A percentile compares a stretch with the other conserved stretches of the same genome.
Evolutionary conservation across 2,329 filamentous ascomycete species (phyloP).

Genomic region (Aspergillus sclerotialis): DNA sequence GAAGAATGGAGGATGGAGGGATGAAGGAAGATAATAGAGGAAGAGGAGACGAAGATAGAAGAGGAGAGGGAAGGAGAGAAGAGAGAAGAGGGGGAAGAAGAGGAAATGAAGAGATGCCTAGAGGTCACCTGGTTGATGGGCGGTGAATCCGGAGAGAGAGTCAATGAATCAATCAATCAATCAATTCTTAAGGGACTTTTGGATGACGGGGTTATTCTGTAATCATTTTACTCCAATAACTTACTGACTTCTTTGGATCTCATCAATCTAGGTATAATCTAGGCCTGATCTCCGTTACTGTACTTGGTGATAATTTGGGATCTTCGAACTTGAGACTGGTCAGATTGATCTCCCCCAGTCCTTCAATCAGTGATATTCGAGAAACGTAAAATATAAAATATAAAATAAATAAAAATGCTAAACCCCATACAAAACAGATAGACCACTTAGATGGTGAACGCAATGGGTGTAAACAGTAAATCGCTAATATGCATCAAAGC

Average conservation of each 20-base stretch:
- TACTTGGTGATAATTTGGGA: no score
- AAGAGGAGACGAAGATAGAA: constrained; percentile 4
- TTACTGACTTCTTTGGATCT: no score
- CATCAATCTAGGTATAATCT: no score
- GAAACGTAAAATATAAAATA: no score
- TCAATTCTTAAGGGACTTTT: no score
- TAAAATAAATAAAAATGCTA: constrained; percentile 5
- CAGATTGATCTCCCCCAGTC: no score
- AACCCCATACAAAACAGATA: constrained; percentile 9
- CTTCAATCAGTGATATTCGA: no score
- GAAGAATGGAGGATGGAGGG: constrained; percentile 3
- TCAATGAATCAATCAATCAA: constrained; percentile 13
- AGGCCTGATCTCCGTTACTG: no score
- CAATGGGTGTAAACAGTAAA: constrained; percentile 3
- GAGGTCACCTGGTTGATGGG: constrained; percentile 12
- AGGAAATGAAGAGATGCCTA: constrained; percentile 7
- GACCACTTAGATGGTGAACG: no score
- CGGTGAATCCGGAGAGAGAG: constrained; percentile 19
- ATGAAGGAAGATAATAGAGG: constrained; percentile 3
- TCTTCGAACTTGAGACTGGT: no score
- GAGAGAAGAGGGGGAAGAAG: constrained; percentile 12
- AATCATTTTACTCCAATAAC: no score
- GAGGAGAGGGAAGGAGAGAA: constrained; percentile 11
- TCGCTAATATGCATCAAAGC: constrained; percentile 20
- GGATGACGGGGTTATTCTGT: no score